These are phyloP conservation scores for Madurella mycetomatis DNA, from an alignment of 2,329 filamentous ascomycete genomes.

Conservation along the genomic window DNA sequence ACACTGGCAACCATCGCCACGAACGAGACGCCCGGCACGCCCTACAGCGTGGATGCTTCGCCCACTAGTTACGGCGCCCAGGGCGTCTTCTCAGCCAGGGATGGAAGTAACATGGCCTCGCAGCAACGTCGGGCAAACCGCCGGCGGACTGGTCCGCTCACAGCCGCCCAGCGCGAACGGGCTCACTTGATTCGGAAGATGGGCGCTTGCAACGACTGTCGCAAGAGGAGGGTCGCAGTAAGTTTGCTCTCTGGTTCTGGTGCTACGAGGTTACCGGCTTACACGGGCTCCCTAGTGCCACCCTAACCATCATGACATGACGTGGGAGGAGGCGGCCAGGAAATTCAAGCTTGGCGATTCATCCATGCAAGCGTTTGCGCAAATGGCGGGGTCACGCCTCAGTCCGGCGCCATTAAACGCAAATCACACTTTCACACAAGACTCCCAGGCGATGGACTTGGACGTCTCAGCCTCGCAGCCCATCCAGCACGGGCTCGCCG, in stretches of 20 bases:
- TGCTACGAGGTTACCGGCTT: not conserved
- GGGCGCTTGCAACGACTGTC: slow-evolving; percentile 54
- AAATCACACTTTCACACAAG: slow-evolving; percentile 40
- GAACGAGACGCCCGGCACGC: slow-evolving; percentile 46
- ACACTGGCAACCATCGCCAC: slow-evolving; percentile 37
- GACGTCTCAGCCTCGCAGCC: slow-evolving; percentile 39
- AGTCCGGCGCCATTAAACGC: slow-evolving; percentile 42
- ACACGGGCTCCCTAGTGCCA: slow-evolving; percentile 43
- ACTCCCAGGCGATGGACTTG: slow-evolving; percentile 53
- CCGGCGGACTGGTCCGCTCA: slow-evolving; percentile 56
- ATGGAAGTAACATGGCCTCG: slow-evolving; percentile 51
- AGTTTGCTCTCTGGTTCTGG: slow-evolving; percentile 30
- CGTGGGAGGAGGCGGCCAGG: slow-evolving; percentile 54
- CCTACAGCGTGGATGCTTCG: slow-evolving; percentile 51
- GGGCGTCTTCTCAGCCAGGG: slow-evolving; percentile 52
- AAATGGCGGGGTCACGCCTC: slow-evolving; percentile 40
- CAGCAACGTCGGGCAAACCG: slow-evolving; percentile 52
- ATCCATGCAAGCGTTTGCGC: slow-evolving; percentile 45
- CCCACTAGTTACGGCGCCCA: slow-evolving; percentile 40
- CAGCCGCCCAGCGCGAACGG: slow-evolving; percentile 54
- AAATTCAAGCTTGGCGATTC: slow-evolving; percentile 54
- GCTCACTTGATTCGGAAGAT: slow-evolving; percentile 57
- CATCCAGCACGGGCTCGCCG: slow-evolving; percentile 39
- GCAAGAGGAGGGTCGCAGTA: slow-evolving; percentile 54
- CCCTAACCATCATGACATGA: slow-evolving; percentile 57